Conservation (phyloP, 2,329 filamentous ascomycete genomes). For the Paramyrothecium roridum region DNA sequence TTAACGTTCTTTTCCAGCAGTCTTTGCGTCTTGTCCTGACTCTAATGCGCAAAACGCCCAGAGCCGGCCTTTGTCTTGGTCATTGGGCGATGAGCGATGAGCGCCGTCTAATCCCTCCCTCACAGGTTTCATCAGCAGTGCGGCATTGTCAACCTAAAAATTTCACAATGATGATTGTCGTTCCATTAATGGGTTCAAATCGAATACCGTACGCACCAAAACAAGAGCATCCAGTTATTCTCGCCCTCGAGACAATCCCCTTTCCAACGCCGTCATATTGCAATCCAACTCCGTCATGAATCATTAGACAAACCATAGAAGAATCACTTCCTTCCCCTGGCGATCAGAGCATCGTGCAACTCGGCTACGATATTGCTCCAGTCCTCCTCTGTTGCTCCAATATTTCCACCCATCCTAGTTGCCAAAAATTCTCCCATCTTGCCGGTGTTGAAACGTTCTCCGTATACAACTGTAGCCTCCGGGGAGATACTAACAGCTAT, state of each 20-base stretch:
- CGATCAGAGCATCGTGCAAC: slow-evolving; percentile 52
- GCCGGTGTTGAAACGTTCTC: slow-evolving; percentile 71
- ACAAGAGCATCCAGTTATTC: slow-evolving; percentile 13
- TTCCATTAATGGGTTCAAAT: too few relatives aligned
- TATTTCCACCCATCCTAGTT: slow-evolving; percentile 45
- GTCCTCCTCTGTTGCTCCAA: slow-evolving; percentile 28
- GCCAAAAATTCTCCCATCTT: slow-evolving; percentile 73
- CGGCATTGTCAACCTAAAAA: too few relatives aligned
- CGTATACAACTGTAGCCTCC: slow-evolving; percentile 66
- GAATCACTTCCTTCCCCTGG: slow-evolving; percentile 48
- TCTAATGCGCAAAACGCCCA: too few relatives aligned
- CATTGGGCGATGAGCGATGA: too few relatives aligned
- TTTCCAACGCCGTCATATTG: slow-evolving; percentile 12
- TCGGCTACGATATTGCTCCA: slow-evolving; percentile 58
- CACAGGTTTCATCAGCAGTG: too few relatives aligned
- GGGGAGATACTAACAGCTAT: slow-evolving; percentile 53
- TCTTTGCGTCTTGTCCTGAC: too few relatives aligned
- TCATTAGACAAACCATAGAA: slow-evolving; percentile 15
- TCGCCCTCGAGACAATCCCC: too few relatives aligned
- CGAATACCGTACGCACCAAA: not conserved
- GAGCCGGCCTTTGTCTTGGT: too few relatives aligned
- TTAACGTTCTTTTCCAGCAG: too few relatives aligned
- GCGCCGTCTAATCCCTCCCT: too few relatives aligned
- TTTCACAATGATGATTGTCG: too few relatives aligned
- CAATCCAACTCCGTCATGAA: slow-evolving; percentile 19